Evolutionary conservation across 495 filamentous ascomycete genomes (phyloP).

Genomic region (Beverwykella pulmonaria): DNA sequence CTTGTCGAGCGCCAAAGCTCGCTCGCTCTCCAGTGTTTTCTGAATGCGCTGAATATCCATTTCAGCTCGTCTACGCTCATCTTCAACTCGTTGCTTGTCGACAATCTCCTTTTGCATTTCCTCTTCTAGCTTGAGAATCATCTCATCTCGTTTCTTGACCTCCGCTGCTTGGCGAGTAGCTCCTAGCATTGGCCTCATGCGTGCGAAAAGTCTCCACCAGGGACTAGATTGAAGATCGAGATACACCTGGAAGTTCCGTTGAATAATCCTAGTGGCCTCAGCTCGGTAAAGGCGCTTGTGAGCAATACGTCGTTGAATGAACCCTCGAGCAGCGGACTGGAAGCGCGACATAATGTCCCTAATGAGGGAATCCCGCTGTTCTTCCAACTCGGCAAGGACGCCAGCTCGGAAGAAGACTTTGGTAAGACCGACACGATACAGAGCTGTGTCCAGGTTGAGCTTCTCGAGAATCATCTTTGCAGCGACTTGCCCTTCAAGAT

Average conservation of each 20-base stretch:
- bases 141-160: slow-evolving; percentile 91
- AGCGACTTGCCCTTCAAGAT: slow-evolving; percentile 84
- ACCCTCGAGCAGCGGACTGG: slow-evolving; percentile 87
- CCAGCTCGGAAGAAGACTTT: slow-evolving; percentile 99
- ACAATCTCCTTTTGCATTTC: slow-evolving; percentile 77
- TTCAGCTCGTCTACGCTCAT: slow-evolving; percentile 86
- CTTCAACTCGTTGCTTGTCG: slow-evolving; percentile 80
- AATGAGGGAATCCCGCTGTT: slow-evolving; percentile 88
- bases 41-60: slow-evolving; percentile 85
- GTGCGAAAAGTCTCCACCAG: slow-evolving; percentile 96
- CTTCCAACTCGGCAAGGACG: slow-evolving; percentile 94
- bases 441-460: slow-evolving; percentile 76
- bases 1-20: slow-evolving; percentile 91
- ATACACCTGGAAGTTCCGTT: slow-evolving; percentile 88
- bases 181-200: slow-evolving; percentile 92
- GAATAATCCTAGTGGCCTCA: slow-evolving; percentile 92
- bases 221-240: slow-evolving; percentile 85
- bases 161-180: slow-evolving; percentile 87
- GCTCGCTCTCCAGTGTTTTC: slow-evolving; percentile 91
- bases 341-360: slow-evolving; percentile 92
- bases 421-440: slow-evolving; percentile 92
- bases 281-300: slow-evolving; percentile 92
- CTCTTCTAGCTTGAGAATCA: slow-evolving; percentile 80
- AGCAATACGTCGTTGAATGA: slow-evolving; percentile 80
- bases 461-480: slow-evolving; percentile 88